phyloP scores from a whole-genome alignment of 176 grass and related monocot species.

The Eragrostis nindensis region DNA sequence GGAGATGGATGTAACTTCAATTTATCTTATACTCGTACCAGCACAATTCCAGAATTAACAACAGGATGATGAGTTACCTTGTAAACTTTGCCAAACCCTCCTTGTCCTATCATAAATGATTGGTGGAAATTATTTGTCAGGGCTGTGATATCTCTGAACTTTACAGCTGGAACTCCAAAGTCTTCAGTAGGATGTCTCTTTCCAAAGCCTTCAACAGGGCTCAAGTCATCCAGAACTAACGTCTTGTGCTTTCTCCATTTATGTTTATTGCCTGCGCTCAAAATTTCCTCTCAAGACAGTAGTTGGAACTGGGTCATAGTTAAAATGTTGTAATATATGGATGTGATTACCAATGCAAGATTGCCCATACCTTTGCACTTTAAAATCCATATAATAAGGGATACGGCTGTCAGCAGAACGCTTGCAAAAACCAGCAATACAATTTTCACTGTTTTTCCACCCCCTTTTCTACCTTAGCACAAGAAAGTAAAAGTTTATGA shows the following conservation, averaged over 20 bases:
- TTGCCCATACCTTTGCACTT: background rate
- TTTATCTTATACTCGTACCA: too few species aligned
- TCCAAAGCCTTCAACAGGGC: background rate
- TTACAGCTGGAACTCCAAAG: conserved; percentile 34
- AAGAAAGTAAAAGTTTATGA: background rate
- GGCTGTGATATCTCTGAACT: conserved; percentile 26
- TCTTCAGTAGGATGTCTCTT: background rate
- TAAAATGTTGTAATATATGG: background rate
- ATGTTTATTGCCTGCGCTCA: background rate
- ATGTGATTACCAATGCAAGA: background rate
- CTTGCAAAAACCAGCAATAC: background rate
- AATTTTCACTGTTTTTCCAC: background rate
- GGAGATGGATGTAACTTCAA: background rate
- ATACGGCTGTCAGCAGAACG: background rate
- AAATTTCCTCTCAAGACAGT: background rate
- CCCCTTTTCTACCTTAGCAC: background rate
- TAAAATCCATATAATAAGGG: background rate
- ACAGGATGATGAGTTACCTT: conserved; percentile 29
- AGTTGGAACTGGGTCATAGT: background rate
- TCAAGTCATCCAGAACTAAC: conserved; percentile 24
- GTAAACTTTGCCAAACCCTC: conserved; percentile 50
- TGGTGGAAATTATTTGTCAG: conserved; percentile 45
- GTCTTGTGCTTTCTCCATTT: background rate
- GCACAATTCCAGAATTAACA: too few species aligned
- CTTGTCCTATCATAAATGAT: conserved; percentile 32